A percentile compares a stretch with the other conserved stretches of the same genome.
phyloP scores from a whole-genome alignment of 208 protist genomes.

The Trypanosoma grayi region DNA sequence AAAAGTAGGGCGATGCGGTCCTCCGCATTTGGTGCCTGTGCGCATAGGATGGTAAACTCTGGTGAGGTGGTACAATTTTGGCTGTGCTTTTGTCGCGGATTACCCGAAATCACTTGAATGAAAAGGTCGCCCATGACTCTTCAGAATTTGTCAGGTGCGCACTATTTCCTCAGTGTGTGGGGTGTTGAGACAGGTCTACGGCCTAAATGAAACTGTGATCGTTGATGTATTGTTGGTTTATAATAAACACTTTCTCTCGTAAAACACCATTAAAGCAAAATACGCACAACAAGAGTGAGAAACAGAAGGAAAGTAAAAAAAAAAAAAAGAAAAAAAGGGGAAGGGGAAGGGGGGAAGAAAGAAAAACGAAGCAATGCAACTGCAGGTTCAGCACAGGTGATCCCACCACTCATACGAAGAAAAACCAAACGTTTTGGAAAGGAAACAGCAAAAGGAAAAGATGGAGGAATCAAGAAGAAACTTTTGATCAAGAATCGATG shows the following conservation, averaged over 20 bases:
- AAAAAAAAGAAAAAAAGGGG: slow-evolving; percentile 5
- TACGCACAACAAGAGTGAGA: background rate
- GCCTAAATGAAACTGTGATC: slow-evolving; percentile 10
- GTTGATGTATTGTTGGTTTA: slow-evolving; percentile 16
- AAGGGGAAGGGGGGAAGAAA: slow-evolving; percentile 6
- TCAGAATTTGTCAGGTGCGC: background rate
- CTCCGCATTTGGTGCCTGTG: slow-evolving; percentile 51
- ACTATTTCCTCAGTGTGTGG: background rate
- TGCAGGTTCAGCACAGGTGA: background rate
- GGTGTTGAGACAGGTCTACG: background rate
- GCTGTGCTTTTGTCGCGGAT: slow-evolving; percentile 55
- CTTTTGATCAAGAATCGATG: slow-evolving; percentile 6
- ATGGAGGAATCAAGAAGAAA: too few species aligned
- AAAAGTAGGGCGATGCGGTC: slow-evolving; percentile 60
- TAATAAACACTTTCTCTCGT: background rate
- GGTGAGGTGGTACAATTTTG: slow-evolving; percentile 34
- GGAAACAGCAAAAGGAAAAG: slow-evolving; percentile 9
- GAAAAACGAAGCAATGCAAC: slow-evolving; percentile 18
- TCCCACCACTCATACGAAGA: background rate
- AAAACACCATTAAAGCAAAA: too few species aligned
- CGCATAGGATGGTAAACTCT: slow-evolving; percentile 83
- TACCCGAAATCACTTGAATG: slow-evolving; percentile 52
- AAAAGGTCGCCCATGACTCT: slow-evolving; percentile 63
- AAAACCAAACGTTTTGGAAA: too few species aligned
- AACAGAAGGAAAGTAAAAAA: slow-evolving; percentile 1